A percentile compares a stretch with the other conserved stretches of the same genome.
Conservation (phyloP, 305 asterid species). For the Fraxinus platypoda region DNA sequence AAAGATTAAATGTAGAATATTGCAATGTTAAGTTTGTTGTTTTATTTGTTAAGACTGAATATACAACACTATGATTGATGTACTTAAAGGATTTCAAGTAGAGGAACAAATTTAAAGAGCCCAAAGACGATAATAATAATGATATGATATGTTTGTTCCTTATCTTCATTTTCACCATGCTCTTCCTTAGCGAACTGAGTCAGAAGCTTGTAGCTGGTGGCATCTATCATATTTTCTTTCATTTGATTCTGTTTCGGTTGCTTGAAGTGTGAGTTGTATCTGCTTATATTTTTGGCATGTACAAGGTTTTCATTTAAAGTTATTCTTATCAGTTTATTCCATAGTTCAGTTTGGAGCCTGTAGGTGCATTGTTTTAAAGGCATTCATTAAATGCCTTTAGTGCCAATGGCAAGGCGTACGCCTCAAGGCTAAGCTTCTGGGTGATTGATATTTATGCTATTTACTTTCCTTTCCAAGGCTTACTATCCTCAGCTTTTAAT, state of each 20-base stretch:
- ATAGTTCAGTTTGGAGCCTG: neutral
- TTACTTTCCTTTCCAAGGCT: neutral
- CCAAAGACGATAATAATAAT: neutral
- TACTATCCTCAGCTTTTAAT: neutral
- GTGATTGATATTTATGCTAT: neutral
- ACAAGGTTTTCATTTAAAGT: neutral
- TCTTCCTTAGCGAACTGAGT: neutral
- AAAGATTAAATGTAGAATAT: neutral
- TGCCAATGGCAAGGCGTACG: neutral
- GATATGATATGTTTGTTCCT: neutral
- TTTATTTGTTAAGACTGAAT: neutral
- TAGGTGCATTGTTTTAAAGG: neutral
- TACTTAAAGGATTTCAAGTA: neutral
- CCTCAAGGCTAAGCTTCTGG: neutral
- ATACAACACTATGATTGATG: neutral
- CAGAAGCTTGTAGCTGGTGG: conserved; percentile 14
- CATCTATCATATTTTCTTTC: conserved; percentile 4
- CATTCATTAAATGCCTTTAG: neutral
- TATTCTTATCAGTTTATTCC: neutral
- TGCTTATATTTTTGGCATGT: conserved; percentile 1
- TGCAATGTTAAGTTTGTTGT: neutral
- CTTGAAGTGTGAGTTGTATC: neutral
- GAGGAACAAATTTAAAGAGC: neutral
- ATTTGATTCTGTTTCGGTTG: conserved; percentile 2
- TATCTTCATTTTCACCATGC: neutral